Evolutionary conservation across 1,139 yeast genomes (phyloP).

Genomic region (Suhomyces choctaworum): DNA sequence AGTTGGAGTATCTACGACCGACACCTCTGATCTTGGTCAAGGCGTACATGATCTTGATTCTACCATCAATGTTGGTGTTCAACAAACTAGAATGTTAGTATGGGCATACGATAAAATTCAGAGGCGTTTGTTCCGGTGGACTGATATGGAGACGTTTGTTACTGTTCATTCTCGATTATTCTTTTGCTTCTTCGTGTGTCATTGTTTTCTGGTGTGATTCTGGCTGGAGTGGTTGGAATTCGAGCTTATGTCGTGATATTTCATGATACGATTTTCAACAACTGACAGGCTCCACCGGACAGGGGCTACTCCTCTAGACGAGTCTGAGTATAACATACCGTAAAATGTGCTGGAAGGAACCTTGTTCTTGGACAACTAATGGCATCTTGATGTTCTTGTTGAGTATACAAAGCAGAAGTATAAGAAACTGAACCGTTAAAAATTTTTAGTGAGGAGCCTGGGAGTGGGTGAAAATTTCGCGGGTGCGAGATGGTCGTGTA

Average conservation of each 20-base stretch:
- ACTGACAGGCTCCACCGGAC: no score
- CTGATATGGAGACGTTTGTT: no score
- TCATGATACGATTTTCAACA: no score
- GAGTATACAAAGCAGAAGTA: conserved; percentile 14
- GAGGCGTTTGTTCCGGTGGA: no score
- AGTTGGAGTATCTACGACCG: conserved; percentile 99
- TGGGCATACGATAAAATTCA: no score
- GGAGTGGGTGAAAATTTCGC: conserved; percentile 8
- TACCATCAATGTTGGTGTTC: conserved; percentile 99
- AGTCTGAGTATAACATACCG: conserved; percentile 64
- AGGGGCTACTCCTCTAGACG: no score
- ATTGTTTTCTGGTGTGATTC: no score
- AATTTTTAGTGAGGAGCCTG: conserved; percentile 12
- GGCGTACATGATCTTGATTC: conserved; percentile 99
- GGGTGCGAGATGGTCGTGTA: conserved; percentile 6
- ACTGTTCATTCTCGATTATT: no score
- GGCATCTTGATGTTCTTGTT: conserved; percentile 61
- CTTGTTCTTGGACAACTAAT: conserved; percentile 98
- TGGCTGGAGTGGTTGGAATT: no score
- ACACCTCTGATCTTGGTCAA: conserved; percentile 99
- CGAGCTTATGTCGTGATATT: no score
- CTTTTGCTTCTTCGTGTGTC: no score
- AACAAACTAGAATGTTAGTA: conserved; percentile 66
- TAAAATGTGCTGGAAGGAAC: conserved; percentile 99
- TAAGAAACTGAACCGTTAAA: conserved; percentile 10